Evolutionary conservation across 2,329 filamentous ascomycete species (phyloP), one percentile per base, ranked within the genome.

Genomic region (Fusarium tupiense): DNA sequence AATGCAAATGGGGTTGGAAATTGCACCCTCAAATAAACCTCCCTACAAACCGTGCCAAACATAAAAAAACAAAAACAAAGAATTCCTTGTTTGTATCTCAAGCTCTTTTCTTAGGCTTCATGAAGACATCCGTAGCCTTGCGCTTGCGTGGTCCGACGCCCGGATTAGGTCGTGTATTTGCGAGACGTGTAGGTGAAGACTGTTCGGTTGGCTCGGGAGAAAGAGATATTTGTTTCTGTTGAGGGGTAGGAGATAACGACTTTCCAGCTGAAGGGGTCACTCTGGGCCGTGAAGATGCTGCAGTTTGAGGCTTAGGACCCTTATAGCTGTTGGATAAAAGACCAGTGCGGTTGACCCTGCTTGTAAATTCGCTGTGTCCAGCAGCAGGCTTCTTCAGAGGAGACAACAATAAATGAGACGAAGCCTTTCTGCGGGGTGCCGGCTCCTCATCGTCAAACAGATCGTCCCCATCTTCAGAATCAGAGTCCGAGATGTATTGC

Each of bases 41-140:
- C 22, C 40, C 29, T 26, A 26, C 38, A 37, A 44, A 35, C 33
- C 11, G 16, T 24, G 35, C 44, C 31, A 37, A 37, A 24, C 8
- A 64, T 17, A 44, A 37, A n/a, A 26, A 29, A 38, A 43, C 19
- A 44, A 56, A 52, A 26, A 38, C 16, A 47, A 46, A 43, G 33
- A 59, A 47, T 8, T 35, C 6, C 9, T 14, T 24, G 13, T 8
- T 31, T 35, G 16, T 3, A 29, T n/a, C n/a, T 73, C 33, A 78
- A 20, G 59, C 65, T 59, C 76, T 77, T 77, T 84, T 88, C 78
- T 86, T 85, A 50, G 72, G 74, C 46, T 81, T 83, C 85, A 88
- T 87, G 70, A 89, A 89, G n/a, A 88, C 81, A 69, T 85, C 84
- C 9, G 85, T 84, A 2, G 81, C 77, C 75, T 87, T 87, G 61